phyloP scores from a whole-genome alignment of 371 early-diverging fungal genomes.

The Basidiobolus meristosporus region DNA sequence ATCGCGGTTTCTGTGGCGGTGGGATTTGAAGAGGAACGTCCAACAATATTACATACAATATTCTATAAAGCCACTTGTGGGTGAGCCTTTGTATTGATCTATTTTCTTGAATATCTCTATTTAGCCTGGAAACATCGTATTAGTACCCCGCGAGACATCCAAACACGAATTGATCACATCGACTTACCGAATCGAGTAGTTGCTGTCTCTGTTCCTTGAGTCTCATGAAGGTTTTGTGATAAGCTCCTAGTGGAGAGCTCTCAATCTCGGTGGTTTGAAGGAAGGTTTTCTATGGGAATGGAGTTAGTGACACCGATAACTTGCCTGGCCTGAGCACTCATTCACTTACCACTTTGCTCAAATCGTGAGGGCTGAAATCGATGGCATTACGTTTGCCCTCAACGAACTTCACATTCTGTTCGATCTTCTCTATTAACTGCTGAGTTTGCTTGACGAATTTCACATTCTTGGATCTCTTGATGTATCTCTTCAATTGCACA shows the following conservation, averaged over 20 bases:
- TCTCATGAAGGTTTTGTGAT: slow-evolving; percentile 1
- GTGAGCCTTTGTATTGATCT: too few species aligned
- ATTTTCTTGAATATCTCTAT: too few species aligned
- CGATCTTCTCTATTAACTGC: slow-evolving; percentile 57
- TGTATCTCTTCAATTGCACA: slow-evolving; percentile 34
- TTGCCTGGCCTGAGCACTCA: not conserved
- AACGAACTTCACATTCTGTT: slow-evolving; percentile 56
- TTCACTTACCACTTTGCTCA: slow-evolving; percentile 22
- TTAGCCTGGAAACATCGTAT: too few species aligned
- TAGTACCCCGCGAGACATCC: too few species aligned
- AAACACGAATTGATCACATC: too few species aligned
- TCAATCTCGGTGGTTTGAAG: slow-evolving; percentile 23
- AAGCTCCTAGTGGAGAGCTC: slow-evolving; percentile 34
- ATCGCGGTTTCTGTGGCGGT: too few species aligned
- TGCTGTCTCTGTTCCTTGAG: slow-evolving; percentile 4
- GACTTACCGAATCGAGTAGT: slow-evolving; percentile 1
- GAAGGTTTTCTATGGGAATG: slow-evolving; percentile 14
- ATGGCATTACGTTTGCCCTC: slow-evolving; percentile 48
- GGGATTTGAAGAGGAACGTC: too few species aligned
- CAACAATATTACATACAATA: too few species aligned
- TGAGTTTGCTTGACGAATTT: slow-evolving; percentile 55
- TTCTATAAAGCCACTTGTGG: too few species aligned
- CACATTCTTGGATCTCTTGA: slow-evolving; percentile 33
- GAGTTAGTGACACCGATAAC: not conserved
- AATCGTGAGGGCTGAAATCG: slow-evolving; percentile 57